Conservation (phyloP, 345 rosid species). For the Eutrema yunnanense region DNA sequence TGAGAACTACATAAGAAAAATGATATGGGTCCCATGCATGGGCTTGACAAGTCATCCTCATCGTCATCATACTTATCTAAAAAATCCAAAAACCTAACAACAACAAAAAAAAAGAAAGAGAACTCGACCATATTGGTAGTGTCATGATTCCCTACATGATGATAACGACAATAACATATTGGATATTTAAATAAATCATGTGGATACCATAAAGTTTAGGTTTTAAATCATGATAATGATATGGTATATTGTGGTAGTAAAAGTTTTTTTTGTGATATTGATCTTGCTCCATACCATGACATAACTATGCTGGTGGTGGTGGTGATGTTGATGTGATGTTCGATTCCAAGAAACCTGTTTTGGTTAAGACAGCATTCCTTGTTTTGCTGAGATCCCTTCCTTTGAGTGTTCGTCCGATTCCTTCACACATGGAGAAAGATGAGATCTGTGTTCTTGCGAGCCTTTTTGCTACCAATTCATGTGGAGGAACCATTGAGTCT, state of each 20-base stretch:
- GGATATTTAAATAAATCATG: conserved; percentile 30
- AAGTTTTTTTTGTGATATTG: neutral
- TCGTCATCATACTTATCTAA: conserved; percentile 29
- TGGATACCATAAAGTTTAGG: conserved; percentile 18
- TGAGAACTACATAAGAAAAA: conserved; percentile 33
- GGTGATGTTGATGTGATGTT: conserved; percentile 16
- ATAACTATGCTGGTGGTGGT: conserved; percentile 21
- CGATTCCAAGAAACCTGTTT: conserved; percentile 71
- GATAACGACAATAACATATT: conserved; percentile 27
- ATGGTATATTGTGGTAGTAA: neutral
- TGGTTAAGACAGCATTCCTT: conserved; percentile 58
- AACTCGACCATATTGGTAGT: conserved; percentile 29
- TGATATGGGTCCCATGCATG: conserved; percentile 35
- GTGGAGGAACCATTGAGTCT: conserved; percentile 71
- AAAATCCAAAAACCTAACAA: conserved; percentile 26
- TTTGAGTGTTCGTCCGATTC: conserved; percentile 78
- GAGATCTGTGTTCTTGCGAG: conserved; percentile 42
- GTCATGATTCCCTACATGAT: conserved; percentile 31
- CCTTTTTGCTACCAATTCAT: conserved; percentile 68
- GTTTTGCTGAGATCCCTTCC: conserved; percentile 84
- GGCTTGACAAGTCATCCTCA: conserved; percentile 30
- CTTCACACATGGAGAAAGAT: conserved; percentile 76
- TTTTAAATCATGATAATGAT: conserved; percentile 9
- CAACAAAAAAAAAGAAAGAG: conserved; percentile 14
- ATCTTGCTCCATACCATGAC: conserved; percentile 14